phyloP scores from a whole-genome alignment of 768 basidiomycete species.

The Brasilioporus rufonigricans region DNA sequence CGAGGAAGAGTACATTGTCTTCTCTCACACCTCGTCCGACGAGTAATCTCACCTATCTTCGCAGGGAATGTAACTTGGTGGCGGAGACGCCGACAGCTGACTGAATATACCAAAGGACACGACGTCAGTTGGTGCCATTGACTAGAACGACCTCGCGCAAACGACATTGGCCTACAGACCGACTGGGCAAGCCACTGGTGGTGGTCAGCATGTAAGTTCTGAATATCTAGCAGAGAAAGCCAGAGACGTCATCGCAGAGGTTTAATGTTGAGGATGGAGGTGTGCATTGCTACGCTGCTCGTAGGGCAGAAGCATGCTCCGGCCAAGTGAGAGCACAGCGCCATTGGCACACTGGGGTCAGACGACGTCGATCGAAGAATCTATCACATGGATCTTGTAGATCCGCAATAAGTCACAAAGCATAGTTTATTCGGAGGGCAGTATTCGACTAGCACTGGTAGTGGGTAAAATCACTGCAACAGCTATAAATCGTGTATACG shows the following conservation, averaged over 20 bases:
- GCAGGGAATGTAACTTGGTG: background rate
- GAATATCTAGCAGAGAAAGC: background rate
- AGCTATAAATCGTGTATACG: conserved; percentile 20
- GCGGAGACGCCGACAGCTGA: background rate
- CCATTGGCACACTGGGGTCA: background rate
- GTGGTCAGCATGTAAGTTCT: background rate
- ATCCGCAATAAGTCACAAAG: conserved; percentile 10
- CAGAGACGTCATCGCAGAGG: too few species aligned
- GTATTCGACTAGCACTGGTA: conserved; percentile 21
- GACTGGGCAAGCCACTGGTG: background rate
- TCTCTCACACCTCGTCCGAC: background rate
- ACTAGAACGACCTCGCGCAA: background rate
- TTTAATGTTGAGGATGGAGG: too few species aligned
- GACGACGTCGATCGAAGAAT: background rate
- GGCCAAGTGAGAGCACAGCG: too few species aligned
- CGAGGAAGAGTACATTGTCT: background rate
- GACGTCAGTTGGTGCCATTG: background rate
- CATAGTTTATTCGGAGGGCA: conserved; percentile 16
- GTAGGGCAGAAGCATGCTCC: too few species aligned
- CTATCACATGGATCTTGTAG: background rate
- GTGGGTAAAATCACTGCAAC: conserved; percentile 10
- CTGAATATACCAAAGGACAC: background rate
- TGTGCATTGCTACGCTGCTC: too few species aligned
- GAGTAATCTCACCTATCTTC: background rate
- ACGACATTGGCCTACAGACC: background rate